phyloP scores from a whole-genome alignment of 495 filamentous ascomycete genomes.

The Xylaria bambusicola region DNA sequence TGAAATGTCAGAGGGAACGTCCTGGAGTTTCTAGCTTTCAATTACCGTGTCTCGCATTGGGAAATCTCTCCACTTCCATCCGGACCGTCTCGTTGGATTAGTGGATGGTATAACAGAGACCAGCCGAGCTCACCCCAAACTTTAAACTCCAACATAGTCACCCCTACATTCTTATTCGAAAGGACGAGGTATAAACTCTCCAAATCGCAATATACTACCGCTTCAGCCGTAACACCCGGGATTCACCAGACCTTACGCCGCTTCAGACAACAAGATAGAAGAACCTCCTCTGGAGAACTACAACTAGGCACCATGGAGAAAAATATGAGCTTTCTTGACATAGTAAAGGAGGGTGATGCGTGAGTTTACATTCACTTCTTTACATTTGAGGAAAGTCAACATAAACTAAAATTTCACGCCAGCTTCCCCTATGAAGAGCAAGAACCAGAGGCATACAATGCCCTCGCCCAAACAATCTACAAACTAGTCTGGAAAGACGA shows the following conservation, averaged over 20 bases:
- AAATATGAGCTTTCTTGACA: constrained; percentile 32
- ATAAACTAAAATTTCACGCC: constrained; percentile 11
- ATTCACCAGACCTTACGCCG: neutral
- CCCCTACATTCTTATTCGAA: too few species aligned
- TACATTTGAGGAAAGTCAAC: too few species aligned
- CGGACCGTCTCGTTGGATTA: neutral
- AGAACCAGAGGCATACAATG: constrained; percentile 51
- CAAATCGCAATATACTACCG: neutral
- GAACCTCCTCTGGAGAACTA: neutral
- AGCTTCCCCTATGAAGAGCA: constrained; percentile 71
- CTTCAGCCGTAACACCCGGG: neutral
- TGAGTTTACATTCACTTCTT: too few species aligned
- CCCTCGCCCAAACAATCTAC: constrained; percentile 54
- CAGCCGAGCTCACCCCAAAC: too few species aligned
- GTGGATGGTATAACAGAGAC: too few species aligned
- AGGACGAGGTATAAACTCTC: too few species aligned
- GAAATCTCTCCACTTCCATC: neutral
- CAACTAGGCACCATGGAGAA: constrained; percentile 14
- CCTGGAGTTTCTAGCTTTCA: neutral
- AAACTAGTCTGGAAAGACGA: constrained; percentile 43
- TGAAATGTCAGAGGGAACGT: neutral
- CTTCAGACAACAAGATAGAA: neutral
- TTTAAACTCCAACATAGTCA: too few species aligned
- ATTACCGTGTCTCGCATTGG: neutral
- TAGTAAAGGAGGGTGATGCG: constrained; percentile 62